phyloP scores from a whole-genome alignment of 106 monocot species.

The Acanthochlamys bracteata region DNA sequence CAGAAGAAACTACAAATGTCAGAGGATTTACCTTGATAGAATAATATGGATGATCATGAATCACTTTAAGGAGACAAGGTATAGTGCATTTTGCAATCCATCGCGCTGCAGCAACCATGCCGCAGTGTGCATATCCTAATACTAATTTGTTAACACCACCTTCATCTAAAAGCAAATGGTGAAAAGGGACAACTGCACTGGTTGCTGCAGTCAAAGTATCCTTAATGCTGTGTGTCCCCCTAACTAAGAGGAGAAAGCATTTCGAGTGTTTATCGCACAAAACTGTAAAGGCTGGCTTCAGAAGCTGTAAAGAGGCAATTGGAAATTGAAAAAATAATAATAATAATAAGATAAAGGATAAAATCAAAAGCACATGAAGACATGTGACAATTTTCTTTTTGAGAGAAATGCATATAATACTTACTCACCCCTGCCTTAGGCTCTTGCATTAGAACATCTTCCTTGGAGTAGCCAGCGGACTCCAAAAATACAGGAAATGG shows the following conservation, averaged over 20 bases:
- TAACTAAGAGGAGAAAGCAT: conserved; percentile 70
- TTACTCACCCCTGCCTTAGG: conserved; percentile 92
- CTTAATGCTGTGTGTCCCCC: conserved; percentile 93
- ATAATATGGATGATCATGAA: conserved; percentile 61
- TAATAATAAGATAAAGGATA: not conserved
- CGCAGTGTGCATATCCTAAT: conserved; percentile 94
- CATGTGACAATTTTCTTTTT: not conserved
- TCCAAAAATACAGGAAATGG: conserved; percentile 88
- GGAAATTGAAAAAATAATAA: not conserved
- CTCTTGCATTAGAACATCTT: conserved; percentile 85
- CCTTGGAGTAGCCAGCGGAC: conserved; percentile 59
- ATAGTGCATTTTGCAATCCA: conserved; percentile 92
- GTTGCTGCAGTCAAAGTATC: conserved; percentile 94
- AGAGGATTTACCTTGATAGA: conserved; percentile 48
- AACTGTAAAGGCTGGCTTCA: conserved; percentile 94
- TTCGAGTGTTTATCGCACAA: conserved; percentile 53
- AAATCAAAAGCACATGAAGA: not conserved
- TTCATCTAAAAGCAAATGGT: conserved; percentile 75
- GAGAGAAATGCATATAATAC: not conserved
- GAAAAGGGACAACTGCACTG: conserved; percentile 86
- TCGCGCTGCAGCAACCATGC: conserved; percentile 96
- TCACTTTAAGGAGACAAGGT: conserved; percentile 67
- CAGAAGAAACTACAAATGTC: no score
- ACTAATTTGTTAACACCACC: conserved; percentile 77
- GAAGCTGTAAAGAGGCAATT: conserved; percentile 55